Evolutionary conservation across 1,284 basidiomycete species (phyloP).

Genomic region (Cutaneotrichosporon sp.): DNA sequence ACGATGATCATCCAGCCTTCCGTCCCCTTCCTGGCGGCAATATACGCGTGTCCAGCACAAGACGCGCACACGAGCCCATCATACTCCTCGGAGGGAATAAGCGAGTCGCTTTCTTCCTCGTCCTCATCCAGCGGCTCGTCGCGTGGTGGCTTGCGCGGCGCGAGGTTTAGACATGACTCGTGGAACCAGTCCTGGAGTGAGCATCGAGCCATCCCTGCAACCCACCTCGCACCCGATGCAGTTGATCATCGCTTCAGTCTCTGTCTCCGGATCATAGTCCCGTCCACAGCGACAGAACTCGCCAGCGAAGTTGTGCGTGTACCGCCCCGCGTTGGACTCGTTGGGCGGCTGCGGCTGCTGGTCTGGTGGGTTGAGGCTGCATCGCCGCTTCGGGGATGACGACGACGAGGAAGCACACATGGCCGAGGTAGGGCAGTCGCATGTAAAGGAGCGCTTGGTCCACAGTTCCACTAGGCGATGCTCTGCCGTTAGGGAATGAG

Average conservation of each 20-base stretch:
- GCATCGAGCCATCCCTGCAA: not conserved
- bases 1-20: constrained; percentile 44
- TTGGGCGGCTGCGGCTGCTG: constrained; percentile 33
- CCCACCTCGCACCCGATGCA: constrained; percentile 47
- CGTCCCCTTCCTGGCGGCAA: constrained; percentile 27
- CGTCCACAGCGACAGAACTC: constrained; percentile 47
- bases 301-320: constrained; percentile 40
- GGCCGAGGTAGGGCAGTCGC: constrained; percentile 45
- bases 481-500: constrained; percentile 23
- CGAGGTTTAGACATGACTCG: constrained; percentile 43
- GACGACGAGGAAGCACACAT: constrained; percentile 14
- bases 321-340: constrained; percentile 28
- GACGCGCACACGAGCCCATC: constrained; percentile 42
- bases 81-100: constrained; percentile 42
- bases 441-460: constrained; percentile 42
- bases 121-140: constrained; percentile 17
- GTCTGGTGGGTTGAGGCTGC: constrained; percentile 32
- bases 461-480: constrained; percentile 48
- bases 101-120: constrained; percentile 35
- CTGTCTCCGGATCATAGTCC: constrained; percentile 45
- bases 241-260: constrained; percentile 45
- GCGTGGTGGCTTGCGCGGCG: constrained; percentile 7
- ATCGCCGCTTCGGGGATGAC: constrained; percentile 15
- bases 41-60: constrained; percentile 24
- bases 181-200: constrained; percentile 42